Base-by-base conservation (phyloP, 2,329 filamentous ascomycete species). In the Phialophora verrucosa region DNA sequence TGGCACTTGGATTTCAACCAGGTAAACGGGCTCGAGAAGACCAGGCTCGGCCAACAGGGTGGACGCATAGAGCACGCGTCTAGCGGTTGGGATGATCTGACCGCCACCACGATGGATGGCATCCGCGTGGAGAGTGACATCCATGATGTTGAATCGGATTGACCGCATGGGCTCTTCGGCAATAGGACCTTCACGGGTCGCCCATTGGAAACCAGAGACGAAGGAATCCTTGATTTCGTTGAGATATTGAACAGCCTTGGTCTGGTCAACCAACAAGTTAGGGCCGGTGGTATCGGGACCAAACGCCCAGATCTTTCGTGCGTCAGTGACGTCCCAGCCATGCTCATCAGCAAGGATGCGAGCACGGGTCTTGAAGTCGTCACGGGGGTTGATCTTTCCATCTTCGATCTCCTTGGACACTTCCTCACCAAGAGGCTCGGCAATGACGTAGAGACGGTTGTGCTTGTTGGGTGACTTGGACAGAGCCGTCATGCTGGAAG, bases 381-480 rank as follows among this genome's bases (percentile, higher is more conserved):
- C 95, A 87, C 94, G 92, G 73, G 95, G 92, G 78, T 83, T 86
- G 81, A 99, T 93, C 87, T 93, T 95, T 85, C 95, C 95, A 63
- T 79, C 73, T 86, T 99, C 95, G 73, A 99, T 99, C 78, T 91
- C 91, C 78, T 88, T 88, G 76, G 91, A 87, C 69, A 99, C 90
- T 76, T 98, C 95, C 88, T 99, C 95, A 54, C 88, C 88, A 64
- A 99, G 87, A 76, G 95, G 95, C 84, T 93, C 85, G 73, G 95
- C 95, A 82, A 87, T 88, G 84, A 99, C 90, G 87, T 98, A 99
- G 69, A 99, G 88, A 93, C 95, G 94, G 89, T 99, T 99, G 91
- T 99, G 95, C 92, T 99, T 99, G 91, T 99, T 99, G 85, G 95
- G 95, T 57, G 95, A 99, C 88, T 99, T 99, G 83, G 95, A 98